These are phyloP conservation scores for Syncephalastrum sp. DNA, from an alignment of 371 early-diverging fungal genomes.

Conservation along the genomic window DNA sequence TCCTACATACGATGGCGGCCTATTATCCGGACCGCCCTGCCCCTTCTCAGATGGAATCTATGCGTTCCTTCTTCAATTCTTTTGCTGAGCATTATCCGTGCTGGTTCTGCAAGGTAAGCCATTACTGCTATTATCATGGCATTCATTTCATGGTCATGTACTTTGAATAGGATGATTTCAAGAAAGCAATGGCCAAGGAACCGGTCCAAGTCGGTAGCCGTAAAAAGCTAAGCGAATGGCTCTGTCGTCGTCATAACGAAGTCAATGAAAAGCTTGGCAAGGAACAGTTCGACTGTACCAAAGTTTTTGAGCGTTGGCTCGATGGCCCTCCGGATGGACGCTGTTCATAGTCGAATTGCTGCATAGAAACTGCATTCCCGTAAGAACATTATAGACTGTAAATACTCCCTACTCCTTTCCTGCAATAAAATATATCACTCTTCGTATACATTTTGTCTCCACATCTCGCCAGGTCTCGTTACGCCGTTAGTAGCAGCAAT, in stretches of 20 bases:
- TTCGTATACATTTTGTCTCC: too few relatives aligned
- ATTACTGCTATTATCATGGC: background rate
- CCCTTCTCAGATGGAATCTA: conserved; percentile 69
- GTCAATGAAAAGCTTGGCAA: conserved; percentile 95
- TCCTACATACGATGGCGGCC: conserved; percentile 98
- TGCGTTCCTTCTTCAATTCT: conserved; percentile 67
- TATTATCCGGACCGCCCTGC: conserved; percentile 94
- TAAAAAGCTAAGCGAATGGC: conserved; percentile 78
- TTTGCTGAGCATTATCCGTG: conserved; percentile 96
- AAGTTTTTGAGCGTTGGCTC: conserved; percentile 93
- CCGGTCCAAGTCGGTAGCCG: conserved; percentile 88
- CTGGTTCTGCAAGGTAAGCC: conserved; percentile 72
- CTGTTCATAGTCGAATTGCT: conserved; percentile 28
- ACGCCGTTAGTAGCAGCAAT: too few relatives aligned
- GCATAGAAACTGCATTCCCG: too few relatives aligned
- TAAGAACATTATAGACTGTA: too few relatives aligned
- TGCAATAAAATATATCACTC: too few relatives aligned
- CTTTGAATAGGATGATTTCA: conserved; percentile 65
- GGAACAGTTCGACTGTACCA: conserved; percentile 90
- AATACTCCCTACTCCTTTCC: too few relatives aligned
- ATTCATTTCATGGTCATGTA: background rate
- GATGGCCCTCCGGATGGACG: conserved; percentile 79
- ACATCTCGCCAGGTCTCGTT: too few relatives aligned
- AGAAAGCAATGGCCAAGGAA: conserved; percentile 61
- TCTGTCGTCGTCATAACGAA: conserved; percentile 96